Base-by-base conservation (phyloP, 2,329 filamentous ascomycete genomes). In the Phyllosticta citriasiana region DNA sequence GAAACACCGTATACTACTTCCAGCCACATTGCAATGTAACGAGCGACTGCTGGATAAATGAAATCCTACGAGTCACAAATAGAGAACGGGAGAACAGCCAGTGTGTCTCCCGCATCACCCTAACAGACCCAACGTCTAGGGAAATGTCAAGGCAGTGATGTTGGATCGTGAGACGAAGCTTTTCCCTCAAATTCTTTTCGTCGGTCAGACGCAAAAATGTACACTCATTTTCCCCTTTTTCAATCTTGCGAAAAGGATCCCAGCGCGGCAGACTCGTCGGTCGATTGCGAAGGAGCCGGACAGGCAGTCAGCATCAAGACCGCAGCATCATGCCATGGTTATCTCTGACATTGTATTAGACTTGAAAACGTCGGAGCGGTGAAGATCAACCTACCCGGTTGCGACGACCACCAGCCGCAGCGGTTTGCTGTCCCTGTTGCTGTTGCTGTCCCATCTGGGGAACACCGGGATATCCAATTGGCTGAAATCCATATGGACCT, bases 401-500 rank as follows among this genome's bases (percentile, higher is more conserved):
- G 35, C 60, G 57, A 35, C 60, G 55, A 14, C 60, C 60, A n/a
- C 60, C 60, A 12, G 25, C 57, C 12, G 50, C 24, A 56, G 53
- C 59, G 4, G 54, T 27, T 35, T 61, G 54, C 26, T 61, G 60
- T 19, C 57, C 55, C 19, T 58, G 60, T 1, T 22, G 27, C 16
- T 56, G 55, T 53, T 57, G 55, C 52, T 62, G 60, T 9, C 60
- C 55, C 60, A 62, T 58, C 8, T 26, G 59, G 8, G 59, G 54
- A 2, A 57, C 54, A 35, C 58, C 58, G 14, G 52, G 22, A 40
- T 57, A 61, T 7, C 56, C 55, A 55, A 62, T 62, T 2, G 60
- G 60, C 7, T 51, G 55, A n/a, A 57, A 62, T 8, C 60, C 60
- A 25, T 57, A 62, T 14, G 55, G 55, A 5, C 50, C 50, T 53